Base-by-base conservation (phyloP, 129 eudicot species). In the Lonicera japonica region DNA sequence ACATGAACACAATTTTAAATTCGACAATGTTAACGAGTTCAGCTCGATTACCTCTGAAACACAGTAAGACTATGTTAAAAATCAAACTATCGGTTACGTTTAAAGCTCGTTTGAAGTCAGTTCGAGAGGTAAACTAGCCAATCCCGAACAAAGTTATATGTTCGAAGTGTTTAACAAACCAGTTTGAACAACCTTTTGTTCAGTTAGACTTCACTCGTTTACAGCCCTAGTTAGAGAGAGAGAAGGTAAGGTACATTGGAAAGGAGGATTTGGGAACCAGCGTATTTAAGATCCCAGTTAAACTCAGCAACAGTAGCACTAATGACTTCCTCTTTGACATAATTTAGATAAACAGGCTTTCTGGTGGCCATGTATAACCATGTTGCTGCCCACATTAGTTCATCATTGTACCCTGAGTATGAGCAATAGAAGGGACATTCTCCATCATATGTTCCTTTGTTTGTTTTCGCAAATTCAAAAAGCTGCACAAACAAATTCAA, bases 361-460 rank as follows among this genome's bases (percentile, higher is more conserved):
- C 61, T 73, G 16, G 89, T 81, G 59, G 97, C 95, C 25, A 39
- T 68, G 73, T 69, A 86, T 51, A 90, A 63, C 97, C 97, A 90
- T 67, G 92, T 36, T 77, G 97, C 95, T 16, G 84, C 95, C 97
- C 97, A 90, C 60, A 83, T 61, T 48, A 90, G 72, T 83, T 90
- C 97, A 75, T 90, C 97, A 41, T 86, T 74, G 50, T 47, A 86
- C 58, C 97, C 97, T 0, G 97, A 90, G 64, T 18, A 76, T 17
- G 97, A 90, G 72, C 97, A 90, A 61, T 90, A 90, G 79, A 81
- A 90, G 7, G 95, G 97, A 73, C 97, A 90, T 63, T 80, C 92
- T 15, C 97, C 97, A 70, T 86, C 95, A 52, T 68, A 90, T 63
- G 95, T 86, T 73, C 95, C 97, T 55, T 53, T 71, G 19, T 81